Percentiles rank a stretch among this genome's conserved stretches.
phyloP scores from a whole-genome alignment of 176 grass and related monocot genomes.

The Cocos nucifera region DNA sequence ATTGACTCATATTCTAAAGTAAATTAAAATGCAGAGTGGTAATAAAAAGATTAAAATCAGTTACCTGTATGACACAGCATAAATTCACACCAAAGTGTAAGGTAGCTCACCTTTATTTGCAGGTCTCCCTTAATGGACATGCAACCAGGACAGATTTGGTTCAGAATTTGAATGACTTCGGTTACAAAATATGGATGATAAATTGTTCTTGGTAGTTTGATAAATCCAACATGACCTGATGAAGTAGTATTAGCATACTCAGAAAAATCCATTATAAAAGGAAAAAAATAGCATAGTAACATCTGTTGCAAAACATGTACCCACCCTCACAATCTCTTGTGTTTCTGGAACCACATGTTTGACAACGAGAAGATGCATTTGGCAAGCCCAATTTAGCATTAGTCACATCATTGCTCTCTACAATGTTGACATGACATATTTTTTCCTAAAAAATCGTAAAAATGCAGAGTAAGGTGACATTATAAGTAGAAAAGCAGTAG shows the following conservation, averaged over 20 bases:
- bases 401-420: conserved; percentile 58
- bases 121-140: conserved; percentile 38
- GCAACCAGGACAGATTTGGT: conserved; percentile 84
- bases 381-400: conserved; percentile 74
- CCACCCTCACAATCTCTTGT: conserved; percentile 70
- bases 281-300: no score
- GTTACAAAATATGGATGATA: conserved; percentile 60
- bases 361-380: conserved; percentile 45
- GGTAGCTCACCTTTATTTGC: conserved; percentile 46
- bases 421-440: conserved; percentile 38
- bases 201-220: conserved; percentile 63
- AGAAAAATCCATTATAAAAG: no score
- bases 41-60: no score
- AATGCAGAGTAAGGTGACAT: no score
- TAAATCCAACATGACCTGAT: conserved; percentile 72
- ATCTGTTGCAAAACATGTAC: background rate
- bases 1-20: no score
- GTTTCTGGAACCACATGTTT: conserved; percentile 57
- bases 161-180: conserved; percentile 73
- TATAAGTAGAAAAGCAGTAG: no score
- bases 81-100: background rate
- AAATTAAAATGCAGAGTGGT: no score
- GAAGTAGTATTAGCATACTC: conserved; percentile 9
- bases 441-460: conserved; percentile 38
- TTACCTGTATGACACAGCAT: no score